phyloP scores from a whole-genome alignment of 2,329 filamentous ascomycete species.

The Knoxdaviesia capensis region DNA sequence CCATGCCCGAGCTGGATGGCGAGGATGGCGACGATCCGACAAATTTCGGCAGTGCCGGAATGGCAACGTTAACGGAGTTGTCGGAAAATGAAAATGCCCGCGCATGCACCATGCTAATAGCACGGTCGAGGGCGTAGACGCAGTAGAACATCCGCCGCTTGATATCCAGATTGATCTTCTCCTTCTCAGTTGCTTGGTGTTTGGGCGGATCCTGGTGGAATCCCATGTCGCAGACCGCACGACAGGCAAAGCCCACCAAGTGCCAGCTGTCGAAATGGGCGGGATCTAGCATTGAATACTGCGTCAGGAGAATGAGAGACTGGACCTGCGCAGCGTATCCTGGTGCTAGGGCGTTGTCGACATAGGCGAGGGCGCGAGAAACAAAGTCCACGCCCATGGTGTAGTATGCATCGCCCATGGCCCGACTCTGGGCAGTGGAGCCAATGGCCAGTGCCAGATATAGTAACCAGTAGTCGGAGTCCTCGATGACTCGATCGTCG shows the following conservation, averaged over 20 bases:
- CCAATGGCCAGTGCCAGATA: conserved; percentile 80
- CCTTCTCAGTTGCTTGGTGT: conserved; percentile 45
- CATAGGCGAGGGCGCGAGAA: conserved; percentile 48
- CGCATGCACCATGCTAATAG: conserved; percentile 74
- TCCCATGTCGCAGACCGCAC: conserved; percentile 74
- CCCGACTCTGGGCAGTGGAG: conserved; percentile 52
- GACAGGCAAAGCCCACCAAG: conserved; percentile 71
- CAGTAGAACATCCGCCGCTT: conserved; percentile 77
- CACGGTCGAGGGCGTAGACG: conserved; percentile 72
- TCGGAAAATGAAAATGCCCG: conserved; percentile 88
- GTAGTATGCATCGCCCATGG: conserved; percentile 44
- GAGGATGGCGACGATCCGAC: conserved; percentile 19
- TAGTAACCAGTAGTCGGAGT: conserved; percentile 66
- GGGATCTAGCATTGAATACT: conserved; percentile 81
- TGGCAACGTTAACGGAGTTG: conserved; percentile 63
- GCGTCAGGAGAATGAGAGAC: conserved; percentile 64
- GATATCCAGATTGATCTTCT: conserved; percentile 41
- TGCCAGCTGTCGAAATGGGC: conserved; percentile 90
- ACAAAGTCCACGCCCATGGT: conserved; percentile 33
- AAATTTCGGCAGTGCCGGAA: conserved; percentile 34
- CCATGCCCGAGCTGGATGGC: conserved; percentile 6
- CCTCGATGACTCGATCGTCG: conserved; percentile 38
- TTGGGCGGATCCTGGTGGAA: conserved; percentile 78
- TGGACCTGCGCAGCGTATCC: conserved; percentile 75
- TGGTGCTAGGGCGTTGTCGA: conserved; percentile 67